Conservation (phyloP, 495 filamentous ascomycete species). For the Podospora anserina region DNA sequence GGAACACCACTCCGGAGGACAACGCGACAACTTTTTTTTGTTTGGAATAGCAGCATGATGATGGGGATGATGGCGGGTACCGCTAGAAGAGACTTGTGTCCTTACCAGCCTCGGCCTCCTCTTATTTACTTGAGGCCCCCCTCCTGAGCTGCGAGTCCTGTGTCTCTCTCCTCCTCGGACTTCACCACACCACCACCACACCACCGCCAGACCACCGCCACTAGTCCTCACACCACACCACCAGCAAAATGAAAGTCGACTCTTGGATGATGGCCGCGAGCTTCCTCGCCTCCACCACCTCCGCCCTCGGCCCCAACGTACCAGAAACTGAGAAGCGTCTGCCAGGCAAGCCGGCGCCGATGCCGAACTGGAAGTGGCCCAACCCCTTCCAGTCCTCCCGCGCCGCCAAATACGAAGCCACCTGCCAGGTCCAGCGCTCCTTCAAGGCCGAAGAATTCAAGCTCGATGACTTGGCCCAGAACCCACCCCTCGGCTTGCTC, state of each 20-base stretch:
- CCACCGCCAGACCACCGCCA: background rate
- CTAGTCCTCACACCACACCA: background rate
- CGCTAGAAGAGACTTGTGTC: slow-evolving; percentile 2
- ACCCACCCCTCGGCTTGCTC: slow-evolving; percentile 25
- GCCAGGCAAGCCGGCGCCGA: slow-evolving; percentile 22
- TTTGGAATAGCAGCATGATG: slow-evolving; percentile 8
- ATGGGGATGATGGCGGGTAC: slow-evolving; percentile 3
- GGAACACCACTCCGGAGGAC: slow-evolving; percentile 37
- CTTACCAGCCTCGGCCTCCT: background rate
- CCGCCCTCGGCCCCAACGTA: slow-evolving; percentile 25
- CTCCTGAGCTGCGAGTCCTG: background rate
- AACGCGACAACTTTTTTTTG: slow-evolving; percentile 28
- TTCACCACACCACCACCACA: background rate
- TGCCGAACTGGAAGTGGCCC: slow-evolving; percentile 31
- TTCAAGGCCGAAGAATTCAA: slow-evolving; percentile 32
- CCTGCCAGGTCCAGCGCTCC: slow-evolving; percentile 23
- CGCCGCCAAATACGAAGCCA: slow-evolving; percentile 18
- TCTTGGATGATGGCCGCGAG: slow-evolving; percentile 19
- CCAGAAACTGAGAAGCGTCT: slow-evolving; percentile 25
- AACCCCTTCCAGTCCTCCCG: slow-evolving; percentile 29
- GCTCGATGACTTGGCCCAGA: slow-evolving; percentile 35
- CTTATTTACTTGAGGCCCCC: background rate
- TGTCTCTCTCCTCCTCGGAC: background rate
- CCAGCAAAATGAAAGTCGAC: slow-evolving; percentile 27
- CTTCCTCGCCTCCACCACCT: slow-evolving; percentile 18